These are phyloP conservation scores for Panaeolus papilionaceus DNA, from an alignment of 768 basidiomycete species.

Conservation along the genomic window DNA sequence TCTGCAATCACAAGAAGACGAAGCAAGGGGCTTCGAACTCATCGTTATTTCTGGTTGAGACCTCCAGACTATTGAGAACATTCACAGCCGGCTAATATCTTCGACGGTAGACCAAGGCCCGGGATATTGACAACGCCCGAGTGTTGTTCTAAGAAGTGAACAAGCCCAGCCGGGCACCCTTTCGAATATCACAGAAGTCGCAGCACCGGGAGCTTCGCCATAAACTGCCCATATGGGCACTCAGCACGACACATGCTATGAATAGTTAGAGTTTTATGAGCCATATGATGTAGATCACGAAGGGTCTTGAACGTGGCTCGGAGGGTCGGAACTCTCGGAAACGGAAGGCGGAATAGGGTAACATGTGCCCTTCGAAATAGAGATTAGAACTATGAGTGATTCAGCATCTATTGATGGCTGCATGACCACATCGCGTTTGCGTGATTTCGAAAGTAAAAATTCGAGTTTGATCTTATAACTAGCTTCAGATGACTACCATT, in stretches of 20 bases:
- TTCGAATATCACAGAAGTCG: constrained; percentile 9
- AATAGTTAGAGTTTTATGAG: constrained; percentile 3
- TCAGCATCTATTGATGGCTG: neutral
- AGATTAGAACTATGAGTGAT: neutral
- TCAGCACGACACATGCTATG: neutral
- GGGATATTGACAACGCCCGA: neutral
- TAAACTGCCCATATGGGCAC: constrained; percentile 7
- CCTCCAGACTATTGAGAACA: neutral
- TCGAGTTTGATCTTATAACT: neutral
- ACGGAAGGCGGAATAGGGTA: neutral
- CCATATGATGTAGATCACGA: constrained; percentile 8
- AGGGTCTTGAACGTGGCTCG: constrained; percentile 8
- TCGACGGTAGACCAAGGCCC: neutral
- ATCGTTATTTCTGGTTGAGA: neutral
- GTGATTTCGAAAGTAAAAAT: neutral
- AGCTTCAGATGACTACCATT: neutral
- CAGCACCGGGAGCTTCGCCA: constrained; percentile 3
- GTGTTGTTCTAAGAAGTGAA: neutral
- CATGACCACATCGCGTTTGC: neutral
- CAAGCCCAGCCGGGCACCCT: neutral
- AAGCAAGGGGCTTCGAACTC: neutral
- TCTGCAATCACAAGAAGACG: neutral
- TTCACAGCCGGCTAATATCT: neutral
- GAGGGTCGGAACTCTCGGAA: constrained; percentile 11
- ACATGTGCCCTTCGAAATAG: neutral